Evolutionary conservation across 352 stramenopile species (phyloP).

Genomic region (Phytophthora boehmeriae): DNA sequence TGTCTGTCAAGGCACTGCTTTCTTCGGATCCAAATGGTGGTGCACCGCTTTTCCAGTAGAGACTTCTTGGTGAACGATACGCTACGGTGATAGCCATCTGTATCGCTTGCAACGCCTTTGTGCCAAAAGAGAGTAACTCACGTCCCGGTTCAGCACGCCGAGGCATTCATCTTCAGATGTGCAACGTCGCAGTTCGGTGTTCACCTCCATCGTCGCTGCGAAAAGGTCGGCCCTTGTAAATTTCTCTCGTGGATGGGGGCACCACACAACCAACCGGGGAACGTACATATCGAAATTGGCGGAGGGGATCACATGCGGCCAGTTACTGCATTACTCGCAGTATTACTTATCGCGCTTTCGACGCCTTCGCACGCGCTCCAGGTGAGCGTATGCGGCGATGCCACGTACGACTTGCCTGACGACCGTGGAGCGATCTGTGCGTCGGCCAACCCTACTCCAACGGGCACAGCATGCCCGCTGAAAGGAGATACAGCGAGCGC

Average conservation of each 20-base stretch:
- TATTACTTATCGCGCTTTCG: slow-evolving; percentile 8
- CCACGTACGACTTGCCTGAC: slow-evolving; percentile 33
- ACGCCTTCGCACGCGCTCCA: slow-evolving; percentile 13
- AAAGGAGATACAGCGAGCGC: slow-evolving; percentile 47
- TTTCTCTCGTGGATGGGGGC: slow-evolving; percentile 29
- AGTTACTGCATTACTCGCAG: slow-evolving; percentile 4
- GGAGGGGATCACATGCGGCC: slow-evolving; percentile 20
- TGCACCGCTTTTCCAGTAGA: slow-evolving; percentile 2
- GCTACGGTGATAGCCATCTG: neutral
- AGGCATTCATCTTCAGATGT: slow-evolving; percentile 23
- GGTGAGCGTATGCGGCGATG: slow-evolving; percentile 32
- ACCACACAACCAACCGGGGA: slow-evolving; percentile 3
- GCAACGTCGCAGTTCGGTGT: slow-evolving; percentile 8
- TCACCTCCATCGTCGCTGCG: slow-evolving; percentile 20
- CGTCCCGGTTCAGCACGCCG: slow-evolving; percentile 18
- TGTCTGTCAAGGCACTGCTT: neutral
- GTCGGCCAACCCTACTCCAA: slow-evolving; percentile 33
- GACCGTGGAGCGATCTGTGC: slow-evolving; percentile 53
- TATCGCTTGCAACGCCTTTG: neutral
- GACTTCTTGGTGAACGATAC: neutral
- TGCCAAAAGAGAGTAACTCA: slow-evolving; percentile 7
- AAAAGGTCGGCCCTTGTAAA: slow-evolving; percentile 21
- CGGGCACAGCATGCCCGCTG: slow-evolving; percentile 33
- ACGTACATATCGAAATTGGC: slow-evolving; percentile 24
- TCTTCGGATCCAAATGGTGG: slow-evolving; percentile 24